Conservation (phyloP, 495 filamentous ascomycete genomes). For the Penicillium chermesinum region DNA sequence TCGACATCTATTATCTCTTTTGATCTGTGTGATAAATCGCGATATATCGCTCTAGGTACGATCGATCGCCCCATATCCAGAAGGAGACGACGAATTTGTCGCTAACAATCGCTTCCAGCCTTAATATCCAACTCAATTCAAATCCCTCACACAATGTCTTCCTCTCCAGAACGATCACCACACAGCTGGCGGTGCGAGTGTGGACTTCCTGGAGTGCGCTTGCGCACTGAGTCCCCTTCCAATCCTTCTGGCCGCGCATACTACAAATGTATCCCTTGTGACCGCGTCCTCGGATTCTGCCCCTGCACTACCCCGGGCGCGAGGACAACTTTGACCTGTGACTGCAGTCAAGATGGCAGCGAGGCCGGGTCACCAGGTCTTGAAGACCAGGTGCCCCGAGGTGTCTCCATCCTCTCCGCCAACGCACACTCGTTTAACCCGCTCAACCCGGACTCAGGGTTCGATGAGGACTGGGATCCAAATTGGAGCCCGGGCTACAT, state of each 20-base stretch:
- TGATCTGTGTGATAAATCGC: no score
- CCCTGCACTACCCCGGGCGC: constrained; percentile 17
- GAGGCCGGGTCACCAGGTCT: constrained; percentile 4
- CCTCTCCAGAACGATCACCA: not conserved
- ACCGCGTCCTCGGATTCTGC: constrained; percentile 15
- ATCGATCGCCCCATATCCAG: not conserved
- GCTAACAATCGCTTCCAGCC: not conserved
- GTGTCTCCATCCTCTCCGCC: constrained; percentile 5
- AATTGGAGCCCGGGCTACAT: constrained; percentile 19
- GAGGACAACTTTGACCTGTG: constrained; percentile 14
- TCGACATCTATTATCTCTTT: no score
- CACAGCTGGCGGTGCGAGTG: constrained; percentile 12
- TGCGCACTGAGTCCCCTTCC: constrained; percentile 1
- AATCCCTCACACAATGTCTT: not conserved
- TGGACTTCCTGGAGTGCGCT: constrained; percentile 19
- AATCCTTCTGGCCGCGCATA: constrained; percentile 4
- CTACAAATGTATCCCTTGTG: constrained; percentile 21
- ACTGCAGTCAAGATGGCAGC: constrained; percentile 5
- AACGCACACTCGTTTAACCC: constrained; percentile 4
- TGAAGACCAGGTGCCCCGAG: constrained; percentile 3
- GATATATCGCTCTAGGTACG: not conserved
- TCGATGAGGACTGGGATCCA: constrained; percentile 20
- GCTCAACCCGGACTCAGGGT: constrained; percentile 12
- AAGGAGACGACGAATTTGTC: not conserved
- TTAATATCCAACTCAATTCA: not conserved